These are phyloP conservation scores for Arthrocladium fulminans DNA, from an alignment of 2,329 filamentous ascomycete species.

Conservation along the genomic window DNA sequence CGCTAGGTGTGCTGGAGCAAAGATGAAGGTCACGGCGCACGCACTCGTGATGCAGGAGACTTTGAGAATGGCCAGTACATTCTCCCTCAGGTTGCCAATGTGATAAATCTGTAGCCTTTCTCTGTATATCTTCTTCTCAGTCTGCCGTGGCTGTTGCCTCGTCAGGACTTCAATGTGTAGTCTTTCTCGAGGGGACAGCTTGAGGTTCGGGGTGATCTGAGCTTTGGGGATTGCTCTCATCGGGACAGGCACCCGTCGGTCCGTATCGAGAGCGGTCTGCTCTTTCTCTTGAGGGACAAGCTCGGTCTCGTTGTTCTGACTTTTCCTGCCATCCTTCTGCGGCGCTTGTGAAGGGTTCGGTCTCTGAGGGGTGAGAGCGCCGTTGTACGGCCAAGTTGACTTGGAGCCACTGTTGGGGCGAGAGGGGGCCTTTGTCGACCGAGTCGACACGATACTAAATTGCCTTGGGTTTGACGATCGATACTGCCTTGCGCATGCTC, in stretches of 20 bases:
- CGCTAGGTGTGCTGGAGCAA: constrained; percentile 50
- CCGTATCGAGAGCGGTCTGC: constrained; percentile 14
- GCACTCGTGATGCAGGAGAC: constrained; percentile 62
- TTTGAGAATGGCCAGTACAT: constrained; percentile 62
- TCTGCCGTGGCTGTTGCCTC: constrained; percentile 13
- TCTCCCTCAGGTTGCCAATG: constrained; percentile 57
- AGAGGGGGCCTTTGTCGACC: background rate
- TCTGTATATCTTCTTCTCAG: constrained; percentile 15
- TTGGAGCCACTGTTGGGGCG: background rate
- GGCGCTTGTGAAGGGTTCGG: background rate
- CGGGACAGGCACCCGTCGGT: constrained; percentile 18
- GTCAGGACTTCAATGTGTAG: constrained; percentile 23
- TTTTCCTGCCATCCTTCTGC: background rate
- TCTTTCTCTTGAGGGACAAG: constrained; percentile 13
- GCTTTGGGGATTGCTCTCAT: constrained; percentile 21
- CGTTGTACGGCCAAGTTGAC: constrained; percentile 2
- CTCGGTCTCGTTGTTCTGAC: constrained; percentile 9
- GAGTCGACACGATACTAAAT: constrained; percentile 14
- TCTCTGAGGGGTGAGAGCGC: background rate
- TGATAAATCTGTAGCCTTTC: constrained; percentile 64
- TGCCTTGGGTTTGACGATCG: constrained; percentile 9
- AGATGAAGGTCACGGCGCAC: constrained; percentile 55
- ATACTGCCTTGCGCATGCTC: constrained; percentile 16
- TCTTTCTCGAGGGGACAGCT: constrained; percentile 20
- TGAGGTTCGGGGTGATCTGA: constrained; percentile 18